These are phyloP conservation scores for Fusarium sp. DNA, from an alignment of 2,329 filamentous ascomycete genomes.

Conservation along the genomic window DNA sequence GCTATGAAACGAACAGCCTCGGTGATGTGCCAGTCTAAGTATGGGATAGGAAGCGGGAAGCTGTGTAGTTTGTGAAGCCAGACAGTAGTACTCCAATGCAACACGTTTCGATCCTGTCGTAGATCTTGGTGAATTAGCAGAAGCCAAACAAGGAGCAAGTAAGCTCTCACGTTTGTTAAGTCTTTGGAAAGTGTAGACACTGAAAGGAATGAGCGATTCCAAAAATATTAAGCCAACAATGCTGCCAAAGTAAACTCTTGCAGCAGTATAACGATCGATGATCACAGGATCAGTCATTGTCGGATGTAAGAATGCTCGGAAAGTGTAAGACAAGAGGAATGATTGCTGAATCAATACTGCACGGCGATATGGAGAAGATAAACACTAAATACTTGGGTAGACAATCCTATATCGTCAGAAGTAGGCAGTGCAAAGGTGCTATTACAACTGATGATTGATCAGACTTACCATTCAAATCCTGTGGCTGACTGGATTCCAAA, in stretches of 20 bases:
- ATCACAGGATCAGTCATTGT: not conserved
- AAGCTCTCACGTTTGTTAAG: not conserved
- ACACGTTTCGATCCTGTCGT: not conserved
- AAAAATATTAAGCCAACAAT: not conserved
- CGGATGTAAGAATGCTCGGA: fast-evolving
- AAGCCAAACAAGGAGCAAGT: fast-evolving
- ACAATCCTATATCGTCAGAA: not conserved
- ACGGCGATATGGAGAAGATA: fast-evolving
- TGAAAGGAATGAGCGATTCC: not conserved
- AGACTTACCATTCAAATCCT: no score
- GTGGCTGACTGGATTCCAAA: no score
- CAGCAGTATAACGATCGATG: not conserved
- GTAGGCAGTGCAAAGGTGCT: not conserved
- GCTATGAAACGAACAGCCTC: not conserved
- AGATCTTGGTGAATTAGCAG: not conserved
- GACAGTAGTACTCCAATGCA: not conserved
- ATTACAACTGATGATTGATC: not conserved
- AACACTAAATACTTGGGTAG: not conserved
- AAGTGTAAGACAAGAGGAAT: fast-evolving
- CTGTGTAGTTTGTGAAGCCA: not conserved
- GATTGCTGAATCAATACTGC: fast-evolving
- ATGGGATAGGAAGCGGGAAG: not conserved
- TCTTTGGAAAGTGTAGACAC: not conserved
- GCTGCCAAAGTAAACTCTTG: not conserved
- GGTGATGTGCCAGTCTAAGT: not conserved